phyloP scores from a whole-genome alignment of 495 filamentous ascomycete species.

The Penicillium ochrochloron region DNA sequence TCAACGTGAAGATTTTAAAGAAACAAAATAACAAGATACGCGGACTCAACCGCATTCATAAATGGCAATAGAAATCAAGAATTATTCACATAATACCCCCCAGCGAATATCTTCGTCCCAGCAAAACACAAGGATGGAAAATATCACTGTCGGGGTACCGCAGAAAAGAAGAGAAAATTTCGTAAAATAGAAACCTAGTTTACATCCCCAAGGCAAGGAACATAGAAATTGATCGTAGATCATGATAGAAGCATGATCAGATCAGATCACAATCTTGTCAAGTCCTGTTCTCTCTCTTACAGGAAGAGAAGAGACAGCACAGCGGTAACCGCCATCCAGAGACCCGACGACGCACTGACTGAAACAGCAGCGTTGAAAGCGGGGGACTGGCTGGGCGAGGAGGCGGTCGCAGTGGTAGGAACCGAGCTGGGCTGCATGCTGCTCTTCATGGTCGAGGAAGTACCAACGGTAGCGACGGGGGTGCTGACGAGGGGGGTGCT shows the following conservation, averaged over 20 bases:
- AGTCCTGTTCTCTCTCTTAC: not conserved
- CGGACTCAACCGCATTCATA: not conserved
- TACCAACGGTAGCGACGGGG: not conserved
- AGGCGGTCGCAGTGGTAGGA: not conserved
- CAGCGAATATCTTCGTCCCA: not conserved
- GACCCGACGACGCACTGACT: not conserved
- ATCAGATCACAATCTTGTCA: not conserved
- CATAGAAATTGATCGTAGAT: not conserved
- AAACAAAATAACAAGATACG: not conserved
- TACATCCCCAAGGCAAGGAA: too few species aligned
- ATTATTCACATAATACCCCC: not conserved
- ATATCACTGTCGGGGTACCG: not conserved
- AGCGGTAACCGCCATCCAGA: not conserved
- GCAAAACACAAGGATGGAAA: not conserved
- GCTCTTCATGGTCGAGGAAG: constrained; percentile 1
- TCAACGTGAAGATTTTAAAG: not conserved
- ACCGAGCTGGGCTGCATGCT: not conserved
- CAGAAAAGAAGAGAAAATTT: not conserved
- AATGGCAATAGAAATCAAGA: not conserved
- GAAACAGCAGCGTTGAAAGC: not conserved
- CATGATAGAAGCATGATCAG: not conserved
- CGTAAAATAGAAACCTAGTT: too few species aligned
- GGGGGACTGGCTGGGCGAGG: not conserved
- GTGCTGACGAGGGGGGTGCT: not conserved
- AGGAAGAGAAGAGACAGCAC: not conserved